Base-by-base conservation (phyloP, 2,329 filamentous ascomycete species). In the Alternaria alternata region DNA sequence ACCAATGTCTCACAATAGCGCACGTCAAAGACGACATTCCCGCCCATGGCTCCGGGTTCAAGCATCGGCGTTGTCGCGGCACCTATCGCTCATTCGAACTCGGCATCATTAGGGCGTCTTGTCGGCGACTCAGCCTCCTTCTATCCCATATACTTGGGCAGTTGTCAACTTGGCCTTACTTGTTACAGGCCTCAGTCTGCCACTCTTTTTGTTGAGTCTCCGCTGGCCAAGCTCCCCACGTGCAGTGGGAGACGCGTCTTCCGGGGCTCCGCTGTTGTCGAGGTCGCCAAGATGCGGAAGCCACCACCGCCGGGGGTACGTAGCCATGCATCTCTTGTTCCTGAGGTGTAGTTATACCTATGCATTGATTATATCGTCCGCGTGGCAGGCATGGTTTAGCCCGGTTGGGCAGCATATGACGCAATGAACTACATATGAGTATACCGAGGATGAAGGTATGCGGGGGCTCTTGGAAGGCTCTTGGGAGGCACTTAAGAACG, bases 41-140 rank as follows among this genome's bases (percentile, higher is more conserved):
- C 32, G 24, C 8, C 26, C 34, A 28, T 26, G 46, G 28, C 39
- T 54, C 42, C 39, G 53, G 28, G 32, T 41, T 51, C 57, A 56
- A 41, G 49, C 52, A 56, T 56, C 38, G 46, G 46, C 39, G 38
- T 28, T 14, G 30, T 39, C 44, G 46, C 46, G 52, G 52, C 57
- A 39, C 20, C 26, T 16, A 46, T 56, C 24, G 52, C 46, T 44
- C 52, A 56, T 46, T 51, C 38, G 52, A 49, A 46, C 46, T 46
- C 30, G 52, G 44, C 39, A 42, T 8, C 7, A n/a, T 26, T 59
- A 51, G 52, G 39, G 39, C 30, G 28, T 44, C 57, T 49, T 56
- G 39, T 56, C 39, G 39, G 26, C n/a, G 57, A 46, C 57, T 56
- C 53, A 56, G 57, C 57, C 52, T 39, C 44, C 14, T 26, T 24